Evolutionary conservation across 805 yeast species (phyloP).

Genomic region (Saccharomycopsis fodiens): DNA sequence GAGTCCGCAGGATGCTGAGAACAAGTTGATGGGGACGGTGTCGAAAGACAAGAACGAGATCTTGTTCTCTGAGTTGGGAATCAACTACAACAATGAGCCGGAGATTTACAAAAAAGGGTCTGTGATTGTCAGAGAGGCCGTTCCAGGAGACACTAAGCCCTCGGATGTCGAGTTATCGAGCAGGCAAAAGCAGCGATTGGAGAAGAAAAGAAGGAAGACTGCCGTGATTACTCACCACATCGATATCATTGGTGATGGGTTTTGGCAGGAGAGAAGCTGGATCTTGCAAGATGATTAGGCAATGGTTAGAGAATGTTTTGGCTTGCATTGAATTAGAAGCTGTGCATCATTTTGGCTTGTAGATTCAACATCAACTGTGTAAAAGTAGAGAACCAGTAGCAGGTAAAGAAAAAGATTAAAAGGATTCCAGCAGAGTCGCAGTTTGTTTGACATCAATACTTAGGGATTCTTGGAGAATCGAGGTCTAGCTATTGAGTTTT

Average conservation of each 20-base stretch:
- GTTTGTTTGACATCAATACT: too few species aligned
- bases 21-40: slow-evolving; percentile 65
- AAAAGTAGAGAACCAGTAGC: too few species aligned
- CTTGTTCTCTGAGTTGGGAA: slow-evolving; percentile 64
- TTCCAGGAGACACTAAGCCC: slow-evolving; percentile 14
- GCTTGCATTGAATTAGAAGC: too few species aligned
- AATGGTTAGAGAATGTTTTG: too few species aligned
- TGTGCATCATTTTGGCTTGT: too few species aligned
- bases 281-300: not conserved
- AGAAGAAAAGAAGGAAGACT: slow-evolving; percentile 43
- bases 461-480: too few species aligned
- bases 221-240: slow-evolving; percentile 39
- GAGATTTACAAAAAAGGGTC: slow-evolving; percentile 87
- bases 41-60: slow-evolving; percentile 86
- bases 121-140: slow-evolving; percentile 41
- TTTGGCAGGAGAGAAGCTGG: slow-evolving; percentile 48
- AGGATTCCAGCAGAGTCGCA: too few species aligned
- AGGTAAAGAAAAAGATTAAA: too few species aligned
- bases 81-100: slow-evolving; percentile 87
- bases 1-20: slow-evolving; percentile 76
- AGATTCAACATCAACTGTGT: too few species aligned
- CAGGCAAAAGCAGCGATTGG: slow-evolving; percentile 43
- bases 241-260: slow-evolving; percentile 56
- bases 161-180: slow-evolving; percentile 23
- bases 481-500: too few species aligned